Conservation (phyloP, 192 early-diverging fungal genomes). For the Backusella macrospora region DNA sequence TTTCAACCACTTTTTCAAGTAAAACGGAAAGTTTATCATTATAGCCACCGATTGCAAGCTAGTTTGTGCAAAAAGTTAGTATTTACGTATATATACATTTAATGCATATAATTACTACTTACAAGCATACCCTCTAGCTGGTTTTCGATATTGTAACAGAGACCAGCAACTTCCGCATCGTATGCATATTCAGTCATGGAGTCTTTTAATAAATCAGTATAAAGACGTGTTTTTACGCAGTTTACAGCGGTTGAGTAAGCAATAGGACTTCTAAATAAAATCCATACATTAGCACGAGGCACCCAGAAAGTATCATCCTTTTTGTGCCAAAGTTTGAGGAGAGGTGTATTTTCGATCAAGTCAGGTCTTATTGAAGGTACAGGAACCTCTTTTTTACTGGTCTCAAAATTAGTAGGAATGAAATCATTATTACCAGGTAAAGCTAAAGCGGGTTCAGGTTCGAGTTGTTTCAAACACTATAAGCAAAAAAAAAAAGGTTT, state of each 20-base stretch:
- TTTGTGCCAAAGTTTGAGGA: slow-evolving; percentile 86
- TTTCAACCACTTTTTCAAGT: slow-evolving; percentile 66
- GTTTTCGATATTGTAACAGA: slow-evolving; percentile 73
- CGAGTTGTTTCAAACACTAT: slow-evolving; percentile 40
- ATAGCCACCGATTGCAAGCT: slow-evolving; percentile 76
- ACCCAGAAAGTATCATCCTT: slow-evolving; percentile 92
- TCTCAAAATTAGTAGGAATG: slow-evolving; percentile 77
- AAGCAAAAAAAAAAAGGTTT: background rate
- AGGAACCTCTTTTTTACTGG: slow-evolving; percentile 44
- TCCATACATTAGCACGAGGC: slow-evolving; percentile 80
- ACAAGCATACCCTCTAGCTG: slow-evolving; percentile 64
- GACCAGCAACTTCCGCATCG: slow-evolving; percentile 85
- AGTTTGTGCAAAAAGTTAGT: background rate
- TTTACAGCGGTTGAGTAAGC: slow-evolving; percentile 69
- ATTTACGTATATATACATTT: background rate
- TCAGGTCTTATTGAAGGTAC: slow-evolving; percentile 40
- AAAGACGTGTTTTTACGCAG: slow-evolving; percentile 68
- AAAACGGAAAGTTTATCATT: slow-evolving; percentile 82
- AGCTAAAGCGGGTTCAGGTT: slow-evolving; percentile 54
- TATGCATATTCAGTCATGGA: slow-evolving; percentile 83
- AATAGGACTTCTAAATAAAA: slow-evolving; percentile 69
- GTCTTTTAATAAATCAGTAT: slow-evolving; percentile 79
- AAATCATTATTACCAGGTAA: slow-evolving; percentile 79
- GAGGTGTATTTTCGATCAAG: slow-evolving; percentile 60
- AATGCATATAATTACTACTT: background rate